Base-by-base conservation (phyloP, 148 eudicot genomes). In the Fagopyrum esculentum region DNA sequence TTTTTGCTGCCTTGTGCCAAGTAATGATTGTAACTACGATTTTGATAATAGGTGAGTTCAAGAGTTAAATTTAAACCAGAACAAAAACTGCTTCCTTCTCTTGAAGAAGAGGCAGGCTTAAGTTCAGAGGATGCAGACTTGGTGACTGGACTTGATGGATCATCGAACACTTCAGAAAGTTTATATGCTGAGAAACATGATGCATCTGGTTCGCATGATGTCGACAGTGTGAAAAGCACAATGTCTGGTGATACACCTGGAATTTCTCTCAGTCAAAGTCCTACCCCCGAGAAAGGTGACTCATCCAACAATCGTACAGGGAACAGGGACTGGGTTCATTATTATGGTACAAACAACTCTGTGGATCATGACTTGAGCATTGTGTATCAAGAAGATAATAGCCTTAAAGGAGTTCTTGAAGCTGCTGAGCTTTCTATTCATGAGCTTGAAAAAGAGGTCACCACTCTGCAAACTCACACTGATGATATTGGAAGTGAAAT, bases 91-190 rank as follows among this genome's bases (percentile, higher is more conserved):
- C 97, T 87, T 69, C 87, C 90, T 78, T 87, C 90, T 66, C 89
- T 85, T 68, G 99, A 90, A 78, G 92, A 86, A 80, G 95, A 87
- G 77, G 75, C 78, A 5, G 86, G 85, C 57, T 75, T 82, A 75
- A 81, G 76, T 78, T 89, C 84, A 78, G 98, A 87, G 74, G 79
- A 82, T 81, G 78, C 89, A 57, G 93, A 86, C 76, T 88, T 87
- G 13, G 84, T 83, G 51, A 78, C 82, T 74, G 96, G 91, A 43
- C 73, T 82, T 72, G 96, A 95, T 80, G 97, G 81, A 73, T 89
- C 91, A 45, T 90, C 97, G 40, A 89, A 86, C 83, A 83, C 90
- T 45, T 92, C 97, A 30, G 98, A 78, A 81, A 92, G 91, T 82
- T 80, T 90, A 54, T 85, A 81, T 80, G 89, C 88, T 69, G 99